Evolutionary conservation across 805 yeast genomes (phyloP), one percentile per base, ranked within the genome.

Genomic region (Danielozyma ontarioensis): DNA sequence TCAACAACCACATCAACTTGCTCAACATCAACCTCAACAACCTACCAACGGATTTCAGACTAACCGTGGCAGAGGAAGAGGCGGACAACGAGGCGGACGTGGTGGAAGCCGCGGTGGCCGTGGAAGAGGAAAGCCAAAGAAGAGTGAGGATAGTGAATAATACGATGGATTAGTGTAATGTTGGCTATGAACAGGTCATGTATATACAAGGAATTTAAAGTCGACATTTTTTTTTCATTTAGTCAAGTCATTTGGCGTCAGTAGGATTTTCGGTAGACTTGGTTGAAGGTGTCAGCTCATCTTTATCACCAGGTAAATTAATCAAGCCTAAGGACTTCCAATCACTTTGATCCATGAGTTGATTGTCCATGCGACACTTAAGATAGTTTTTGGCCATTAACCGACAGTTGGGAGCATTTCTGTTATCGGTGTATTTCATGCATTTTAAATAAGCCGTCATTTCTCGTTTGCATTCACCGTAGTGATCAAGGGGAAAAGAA

Each of bases 401-500:
- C 28, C 97, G 67, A 57, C 98, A 89, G 56, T 87, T 86, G n/a
- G 88, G 83, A 3, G 97, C 90, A 57, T 90, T 88, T 45, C 80
- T 79, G 38, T 90, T 90, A 35, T 71, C 72, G 12, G 88, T 86
- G 21, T 78, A 63, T 51, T 83, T 80, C 59, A 90, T 63, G 60
- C 98, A 90, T 29, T 76, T 63, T 41, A 90, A 63, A 53, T 90
- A 90, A 29, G 74, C 74, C 28, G 70, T 54, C 93, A 89, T 93
- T 37, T 77, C 74, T 15, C 68, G 67, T 15, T 78, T 76, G 53
- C 97, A 90, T 43, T 93, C 97, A 5, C 80, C 81, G 39, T 59
- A 66, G 51, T 90, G 98, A 51, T 90, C 98, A 28, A 90, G 64
- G 1, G 97, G 98, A 58, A 90, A 90, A 0, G 97, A 86, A 0